Evolutionary conservation across 1,284 basidiomycete species (phyloP).

Genomic region (Leucoagaricus sp.): DNA sequence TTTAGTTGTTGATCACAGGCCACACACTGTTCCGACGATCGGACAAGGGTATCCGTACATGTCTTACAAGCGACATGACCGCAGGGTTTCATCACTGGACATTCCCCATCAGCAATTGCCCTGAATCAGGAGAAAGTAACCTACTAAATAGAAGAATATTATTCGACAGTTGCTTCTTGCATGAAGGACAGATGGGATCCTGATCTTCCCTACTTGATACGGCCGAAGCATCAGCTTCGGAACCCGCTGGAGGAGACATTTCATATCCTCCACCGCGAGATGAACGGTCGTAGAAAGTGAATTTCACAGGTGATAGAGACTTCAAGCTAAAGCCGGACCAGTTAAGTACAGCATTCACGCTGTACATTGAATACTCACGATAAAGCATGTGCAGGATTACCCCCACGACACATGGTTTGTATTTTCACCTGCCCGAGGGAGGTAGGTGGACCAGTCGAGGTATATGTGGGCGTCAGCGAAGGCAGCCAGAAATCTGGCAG

Average conservation of each 20-base stretch:
- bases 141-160: constrained; percentile 68
- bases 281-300: constrained; percentile 50
- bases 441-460: constrained; percentile 59
- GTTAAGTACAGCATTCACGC: too few species aligned
- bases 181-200: constrained; percentile 83
- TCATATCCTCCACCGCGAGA: constrained; percentile 22
- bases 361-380: constrained; percentile 50
- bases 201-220: constrained; percentile 50
- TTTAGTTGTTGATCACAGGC: constrained; percentile 71
- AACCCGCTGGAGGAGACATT: not conserved
- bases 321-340: constrained; percentile 80
- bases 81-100: constrained; percentile 73
- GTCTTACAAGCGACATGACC: constrained; percentile 87
- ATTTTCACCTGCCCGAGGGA: constrained; percentile 79
- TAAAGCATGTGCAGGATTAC: constrained; percentile 70
- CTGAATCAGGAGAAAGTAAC: constrained; percentile 30
- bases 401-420: constrained; percentile 84
- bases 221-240: constrained; percentile 18
- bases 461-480: constrained; percentile 81
- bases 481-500: constrained; percentile 96
- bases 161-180: constrained; percentile 85
- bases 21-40: constrained; percentile 74
- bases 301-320: constrained; percentile 73
- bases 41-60: constrained; percentile 82
- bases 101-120: not conserved